Base-by-base conservation (phyloP, 1,284 basidiomycete genomes). In the Thecaphora frezii region DNA sequence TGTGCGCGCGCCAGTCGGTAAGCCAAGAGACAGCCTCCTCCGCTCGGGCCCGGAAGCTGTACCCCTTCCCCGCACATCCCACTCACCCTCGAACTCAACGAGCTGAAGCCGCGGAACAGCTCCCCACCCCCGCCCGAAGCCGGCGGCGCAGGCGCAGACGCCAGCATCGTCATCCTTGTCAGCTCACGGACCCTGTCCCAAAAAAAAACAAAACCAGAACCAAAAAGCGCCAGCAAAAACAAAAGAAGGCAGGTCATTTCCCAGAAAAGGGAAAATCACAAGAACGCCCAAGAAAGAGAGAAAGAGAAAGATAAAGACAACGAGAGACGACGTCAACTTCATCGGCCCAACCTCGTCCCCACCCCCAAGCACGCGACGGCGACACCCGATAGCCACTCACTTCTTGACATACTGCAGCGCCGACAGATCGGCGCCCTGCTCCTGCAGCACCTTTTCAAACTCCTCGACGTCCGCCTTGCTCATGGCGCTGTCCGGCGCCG, bases 321-420 rank as follows among this genome's bases (percentile, higher is more conserved):
- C n/a, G n/a, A n/a, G n/a, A n/a, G n/a, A n/a, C n/a, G n/a, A n/a
- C n/a, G n/a, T n/a, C n/a, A n/a, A n/a, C n/a, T n/a, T n/a, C n/a
- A n/a, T n/a, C n/a, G n/a, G n/a, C n/a, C n/a, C n/a, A n/a, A n/a
- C n/a, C n/a, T n/a, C n/a, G n/a, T n/a, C n/a, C n/a, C n/a, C n/a
- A n/a, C n/a, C n/a, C n/a, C n/a, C n/a, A n/a, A n/a, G n/a, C n/a
- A n/a, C n/a, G n/a, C n/a, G n/a, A n/a, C n/a, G n/a, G n/a, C n/a
- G n/a, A n/a, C n/a, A n/a, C n/a, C 26, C n/a, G 19, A n/a, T 69
- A 7, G 28, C 7, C 8, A 30, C 80, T 63, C 51, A 82, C 81
- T 88, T 87, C 76, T 93, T 88, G 28, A 97, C 91, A 77, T 97
- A 98, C 58, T 92, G 89, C 73, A 97, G 88, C 3, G 93, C 89